Evolutionary conservation across 768 basidiomycete species (phyloP).

Genomic region (Tremella fuciformis): DNA sequence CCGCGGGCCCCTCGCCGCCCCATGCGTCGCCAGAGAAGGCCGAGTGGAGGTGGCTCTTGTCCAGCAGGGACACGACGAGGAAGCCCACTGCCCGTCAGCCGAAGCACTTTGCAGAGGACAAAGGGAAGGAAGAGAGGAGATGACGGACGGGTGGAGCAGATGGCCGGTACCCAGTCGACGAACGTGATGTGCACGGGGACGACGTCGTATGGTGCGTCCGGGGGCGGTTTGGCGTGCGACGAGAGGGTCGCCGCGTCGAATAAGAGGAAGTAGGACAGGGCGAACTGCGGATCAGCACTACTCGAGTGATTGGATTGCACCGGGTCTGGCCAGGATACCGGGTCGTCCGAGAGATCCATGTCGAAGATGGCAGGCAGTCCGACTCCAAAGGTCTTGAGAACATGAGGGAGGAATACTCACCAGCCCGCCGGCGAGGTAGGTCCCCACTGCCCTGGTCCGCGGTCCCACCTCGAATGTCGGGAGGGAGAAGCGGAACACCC

Average conservation of each 20-base stretch:
- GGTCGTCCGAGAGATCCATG: background rate
- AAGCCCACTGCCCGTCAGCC: constrained; percentile 63
- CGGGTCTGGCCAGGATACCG: no score
- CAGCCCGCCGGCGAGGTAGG: constrained; percentile 86
- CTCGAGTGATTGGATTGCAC: no score
- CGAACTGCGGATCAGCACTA: constrained; percentile 64
- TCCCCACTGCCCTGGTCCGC: constrained; percentile 76
- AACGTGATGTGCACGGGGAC: constrained; percentile 80
- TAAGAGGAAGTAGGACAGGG: constrained; percentile 91
- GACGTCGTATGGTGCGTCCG: constrained; percentile 66
- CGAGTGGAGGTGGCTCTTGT: constrained; percentile 77
- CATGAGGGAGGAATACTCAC: constrained; percentile 59
- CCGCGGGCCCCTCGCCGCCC: constrained; percentile 66
- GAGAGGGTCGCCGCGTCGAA: constrained; percentile 89
- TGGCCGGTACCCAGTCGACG: constrained; percentile 95
- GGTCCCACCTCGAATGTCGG: constrained; percentile 68
- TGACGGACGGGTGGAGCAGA: constrained; percentile 67
- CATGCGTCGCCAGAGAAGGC: constrained; percentile 58
- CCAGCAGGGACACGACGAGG: constrained; percentile 86
- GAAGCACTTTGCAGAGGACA: background rate
- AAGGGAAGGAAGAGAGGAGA: background rate
- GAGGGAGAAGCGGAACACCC: constrained; percentile 83
- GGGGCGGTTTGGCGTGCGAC: constrained; percentile 74
- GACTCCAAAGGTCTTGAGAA: background rate
- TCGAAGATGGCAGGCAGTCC: background rate